A percentile compares a stretch with the other conserved stretches of the same genome.
Evolutionary conservation across 2,329 filamentous ascomycete genomes (phyloP).

Genomic region (Fusarium sp.): DNA sequence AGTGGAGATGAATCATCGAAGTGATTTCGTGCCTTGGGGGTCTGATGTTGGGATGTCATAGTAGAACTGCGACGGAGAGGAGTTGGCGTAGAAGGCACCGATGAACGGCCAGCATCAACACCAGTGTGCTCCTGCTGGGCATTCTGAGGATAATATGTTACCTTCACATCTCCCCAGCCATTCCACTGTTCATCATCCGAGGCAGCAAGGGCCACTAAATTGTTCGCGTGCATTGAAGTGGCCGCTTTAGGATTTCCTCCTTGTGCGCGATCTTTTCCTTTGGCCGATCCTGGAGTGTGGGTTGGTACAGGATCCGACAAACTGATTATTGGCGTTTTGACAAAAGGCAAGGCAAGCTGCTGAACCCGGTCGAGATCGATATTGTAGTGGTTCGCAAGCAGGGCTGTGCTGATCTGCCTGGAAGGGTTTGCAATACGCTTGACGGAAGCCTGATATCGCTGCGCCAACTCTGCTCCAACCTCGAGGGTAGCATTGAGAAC

Average conservation of each 20-base stretch:
- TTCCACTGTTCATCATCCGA: constrained; percentile 70
- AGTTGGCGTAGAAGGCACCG: constrained; percentile 76
- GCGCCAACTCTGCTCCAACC: constrained; percentile 85
- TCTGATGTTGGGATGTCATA: constrained; percentile 55
- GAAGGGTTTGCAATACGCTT: constrained; percentile 76
- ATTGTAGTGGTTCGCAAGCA: constrained; percentile 87
- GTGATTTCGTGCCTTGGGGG: constrained; percentile 53
- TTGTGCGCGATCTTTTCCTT: constrained; percentile 78
- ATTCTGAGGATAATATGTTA: constrained; percentile 78
- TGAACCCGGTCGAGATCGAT: constrained; percentile 83
- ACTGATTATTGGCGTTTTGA: constrained; percentile 72
- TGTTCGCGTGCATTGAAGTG: constrained; percentile 78
- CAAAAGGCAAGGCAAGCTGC: constrained; percentile 83
- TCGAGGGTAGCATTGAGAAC: constrained; percentile 82
- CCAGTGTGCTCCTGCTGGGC: constrained; percentile 40
- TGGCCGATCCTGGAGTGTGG: constrained; percentile 67
- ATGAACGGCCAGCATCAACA: constrained; percentile 51
- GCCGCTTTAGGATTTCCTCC: constrained; percentile 58
- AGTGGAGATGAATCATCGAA: constrained; percentile 62
- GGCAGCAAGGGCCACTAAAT: constrained; percentile 80
- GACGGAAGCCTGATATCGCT: constrained; percentile 90
- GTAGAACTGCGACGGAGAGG: constrained; percentile 77
- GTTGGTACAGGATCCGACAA: constrained; percentile 63
- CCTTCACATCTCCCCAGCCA: constrained; percentile 81
- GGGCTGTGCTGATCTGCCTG: constrained; percentile 74